Evolutionary conservation across 2,329 filamentous ascomycete species (phyloP).

Genomic region (Fusarium papillatum): DNA sequence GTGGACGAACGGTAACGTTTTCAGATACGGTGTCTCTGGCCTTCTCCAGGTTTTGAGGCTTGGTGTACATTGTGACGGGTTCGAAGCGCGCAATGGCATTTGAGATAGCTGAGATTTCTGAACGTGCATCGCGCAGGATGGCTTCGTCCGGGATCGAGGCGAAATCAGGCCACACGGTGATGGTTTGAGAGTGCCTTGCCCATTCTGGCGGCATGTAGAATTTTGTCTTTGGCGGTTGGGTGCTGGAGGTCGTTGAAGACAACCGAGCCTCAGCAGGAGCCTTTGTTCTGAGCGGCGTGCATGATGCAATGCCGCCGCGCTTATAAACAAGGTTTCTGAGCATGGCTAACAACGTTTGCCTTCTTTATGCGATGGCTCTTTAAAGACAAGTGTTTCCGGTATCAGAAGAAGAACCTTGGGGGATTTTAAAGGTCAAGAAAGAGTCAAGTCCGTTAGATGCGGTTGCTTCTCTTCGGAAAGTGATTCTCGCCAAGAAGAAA

Average conservation of each 20-base stretch:
- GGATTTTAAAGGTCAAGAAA: background rate
- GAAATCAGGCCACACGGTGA: slow-evolving; percentile 28
- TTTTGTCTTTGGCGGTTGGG: background rate
- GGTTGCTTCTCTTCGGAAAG: background rate
- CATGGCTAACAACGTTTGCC: background rate
- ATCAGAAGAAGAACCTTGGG: background rate
- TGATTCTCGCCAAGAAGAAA: background rate
- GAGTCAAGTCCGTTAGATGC: background rate
- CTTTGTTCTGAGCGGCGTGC: background rate
- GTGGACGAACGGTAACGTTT: slow-evolving; percentile 8
- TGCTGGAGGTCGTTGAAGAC: background rate
- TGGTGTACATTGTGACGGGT: slow-evolving; percentile 41
- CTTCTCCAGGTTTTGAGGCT: background rate
- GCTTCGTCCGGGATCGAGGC: slow-evolving; percentile 9
- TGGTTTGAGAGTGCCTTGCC: slow-evolving; percentile 20
- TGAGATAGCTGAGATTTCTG: slow-evolving; percentile 43
- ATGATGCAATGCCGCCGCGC: background rate
- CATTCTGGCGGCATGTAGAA: slow-evolving; percentile 32
- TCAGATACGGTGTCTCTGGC: slow-evolving; percentile 13
- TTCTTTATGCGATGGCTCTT: background rate
- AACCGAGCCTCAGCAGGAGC: background rate
- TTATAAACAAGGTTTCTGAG: background rate
- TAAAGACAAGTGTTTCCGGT: background rate
- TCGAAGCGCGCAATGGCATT: slow-evolving; percentile 43
- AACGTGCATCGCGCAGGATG: slow-evolving; percentile 2